Conservation (phyloP, 1,284 basidiomycete species). For the Neolentinus lepideus region DNA sequence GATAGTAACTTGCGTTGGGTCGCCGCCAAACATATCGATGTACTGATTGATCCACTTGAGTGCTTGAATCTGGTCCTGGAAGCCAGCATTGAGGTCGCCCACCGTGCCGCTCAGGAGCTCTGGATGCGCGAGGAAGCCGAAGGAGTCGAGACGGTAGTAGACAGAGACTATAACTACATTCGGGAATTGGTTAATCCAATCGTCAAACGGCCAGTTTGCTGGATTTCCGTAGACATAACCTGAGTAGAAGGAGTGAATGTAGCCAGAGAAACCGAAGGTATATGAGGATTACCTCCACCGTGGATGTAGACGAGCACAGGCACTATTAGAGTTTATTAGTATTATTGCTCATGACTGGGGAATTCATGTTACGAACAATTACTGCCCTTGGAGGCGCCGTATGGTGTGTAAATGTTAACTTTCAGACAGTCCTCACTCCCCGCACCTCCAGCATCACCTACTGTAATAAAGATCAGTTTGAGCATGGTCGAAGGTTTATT, state of each 20-base stretch:
- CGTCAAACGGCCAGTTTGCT: slow-evolving; percentile 34
- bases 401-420: slow-evolving; percentile 34
- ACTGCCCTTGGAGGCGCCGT: slow-evolving; percentile 20
- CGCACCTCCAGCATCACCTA: slow-evolving; percentile 47
- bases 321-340: slow-evolving; percentile 23
- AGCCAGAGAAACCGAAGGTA: slow-evolving; percentile 4
- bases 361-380: slow-evolving; percentile 16
- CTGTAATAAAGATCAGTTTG: slow-evolving; percentile 13
- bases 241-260: slow-evolving; percentile 13
- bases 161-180: slow-evolving; percentile 36
- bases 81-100: slow-evolving; percentile 53
- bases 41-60: slow-evolving; percentile 56
- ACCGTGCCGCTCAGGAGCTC: slow-evolving; percentile 29
- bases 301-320: slow-evolving; percentile 66
- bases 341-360: not conserved
- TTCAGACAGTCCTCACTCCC: slow-evolving; percentile 49
- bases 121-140: slow-evolving; percentile 37
- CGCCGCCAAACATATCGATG: slow-evolving; percentile 58
- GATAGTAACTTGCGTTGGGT: slow-evolving; percentile 47
- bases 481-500: not conserved
- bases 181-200: slow-evolving; percentile 30
- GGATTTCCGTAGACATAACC: slow-evolving; percentile 53
- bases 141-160: slow-evolving; percentile 35
- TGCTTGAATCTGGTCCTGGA: slow-evolving; percentile 54
- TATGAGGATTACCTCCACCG: slow-evolving; percentile 39